Evolutionary conservation across 257 asterid species (phyloP).

Genomic region (Vinca minor): DNA sequence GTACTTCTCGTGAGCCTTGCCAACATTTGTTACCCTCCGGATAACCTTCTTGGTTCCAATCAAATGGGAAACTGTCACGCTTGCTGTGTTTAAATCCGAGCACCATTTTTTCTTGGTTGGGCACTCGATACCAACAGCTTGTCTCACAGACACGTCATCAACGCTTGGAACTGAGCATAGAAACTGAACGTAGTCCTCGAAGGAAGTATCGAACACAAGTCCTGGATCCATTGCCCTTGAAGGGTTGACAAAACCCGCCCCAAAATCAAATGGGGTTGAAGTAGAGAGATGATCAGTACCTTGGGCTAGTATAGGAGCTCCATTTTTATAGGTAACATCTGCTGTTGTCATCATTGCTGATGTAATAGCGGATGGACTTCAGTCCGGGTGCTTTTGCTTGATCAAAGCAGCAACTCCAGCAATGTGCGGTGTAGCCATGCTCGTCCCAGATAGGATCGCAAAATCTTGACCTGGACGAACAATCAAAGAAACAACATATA

Average conservation of each 20-base stretch:
- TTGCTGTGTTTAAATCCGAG: conserved; percentile 53
- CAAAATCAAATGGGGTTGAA: conserved; percentile 58
- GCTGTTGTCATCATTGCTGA: conserved; percentile 76
- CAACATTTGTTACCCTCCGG: conserved; percentile 49
- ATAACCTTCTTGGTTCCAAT: conserved; percentile 48
- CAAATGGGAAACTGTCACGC: conserved; percentile 53
- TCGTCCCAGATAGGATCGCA: conserved; percentile 57
- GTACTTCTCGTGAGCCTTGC: conserved; percentile 39
- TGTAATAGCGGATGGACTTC: conserved; percentile 56
- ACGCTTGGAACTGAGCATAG: conserved; percentile 62
- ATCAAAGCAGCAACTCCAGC: conserved; percentile 62
- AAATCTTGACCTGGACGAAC: conserved; percentile 39
- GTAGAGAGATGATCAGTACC: conserved; percentile 27
- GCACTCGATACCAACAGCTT: conserved; percentile 41
- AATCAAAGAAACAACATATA: background rate
- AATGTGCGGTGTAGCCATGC: conserved; percentile 64
- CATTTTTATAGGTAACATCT: conserved; percentile 26
- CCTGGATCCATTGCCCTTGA: conserved; percentile 60
- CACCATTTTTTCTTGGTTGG: conserved; percentile 35
- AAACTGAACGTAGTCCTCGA: conserved; percentile 42
- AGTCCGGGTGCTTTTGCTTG: conserved; percentile 45
- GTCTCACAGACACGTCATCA: conserved; percentile 45
- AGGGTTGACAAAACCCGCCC: conserved; percentile 55
- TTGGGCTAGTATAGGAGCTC: conserved; percentile 42
- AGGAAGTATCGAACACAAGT: conserved; percentile 38